Percentiles rank a stretch among this genome's conserved stretches.
Evolutionary conservation across 2,329 filamentous ascomycete species (phyloP).

Genomic region (Aspergillus sp.): DNA sequence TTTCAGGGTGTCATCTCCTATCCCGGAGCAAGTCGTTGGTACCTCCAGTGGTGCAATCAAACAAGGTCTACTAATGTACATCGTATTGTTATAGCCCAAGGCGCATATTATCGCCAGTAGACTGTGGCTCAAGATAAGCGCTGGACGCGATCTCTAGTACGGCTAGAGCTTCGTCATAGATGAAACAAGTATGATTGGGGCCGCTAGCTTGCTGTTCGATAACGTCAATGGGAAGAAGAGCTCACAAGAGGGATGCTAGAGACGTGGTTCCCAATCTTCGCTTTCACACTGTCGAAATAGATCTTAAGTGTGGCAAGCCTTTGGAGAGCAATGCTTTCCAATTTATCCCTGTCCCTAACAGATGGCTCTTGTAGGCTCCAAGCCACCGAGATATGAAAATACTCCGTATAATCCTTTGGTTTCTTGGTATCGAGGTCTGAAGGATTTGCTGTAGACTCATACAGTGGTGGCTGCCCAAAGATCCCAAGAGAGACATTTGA

Average conservation of each 20-base stretch:
- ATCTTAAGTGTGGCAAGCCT: slow-evolving; percentile 53
- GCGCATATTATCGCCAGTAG: too few species aligned
- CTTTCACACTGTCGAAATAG: slow-evolving; percentile 66
- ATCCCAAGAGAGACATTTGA: slow-evolving; percentile 67
- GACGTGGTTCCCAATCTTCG: slow-evolving; percentile 75
- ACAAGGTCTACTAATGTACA: too few species aligned
- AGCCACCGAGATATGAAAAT: slow-evolving; percentile 87
- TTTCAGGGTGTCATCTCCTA: too few species aligned
- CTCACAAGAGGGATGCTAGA: slow-evolving; percentile 37
- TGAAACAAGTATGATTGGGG: too few species aligned
- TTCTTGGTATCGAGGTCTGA: slow-evolving; percentile 12
- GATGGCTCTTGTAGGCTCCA: slow-evolving; percentile 71
- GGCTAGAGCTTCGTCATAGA: too few species aligned
- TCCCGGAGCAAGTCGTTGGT: too few species aligned
- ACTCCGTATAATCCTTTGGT: slow-evolving; percentile 53
- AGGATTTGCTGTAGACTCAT: slow-evolving; percentile 44
- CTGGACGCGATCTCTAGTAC: too few species aligned
- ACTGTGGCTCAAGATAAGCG: too few species aligned
- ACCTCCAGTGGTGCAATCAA: too few species aligned
- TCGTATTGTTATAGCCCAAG: too few species aligned
- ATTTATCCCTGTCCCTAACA: slow-evolving; percentile 44
- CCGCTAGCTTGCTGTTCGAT: too few species aligned
- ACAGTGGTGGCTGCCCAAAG: slow-evolving; percentile 73
- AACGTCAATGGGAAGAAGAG: neutral
- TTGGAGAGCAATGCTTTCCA: slow-evolving; percentile 30